phyloP scores from a whole-genome alignment of 106 monocot species.

The Vanilla planifolia region DNA sequence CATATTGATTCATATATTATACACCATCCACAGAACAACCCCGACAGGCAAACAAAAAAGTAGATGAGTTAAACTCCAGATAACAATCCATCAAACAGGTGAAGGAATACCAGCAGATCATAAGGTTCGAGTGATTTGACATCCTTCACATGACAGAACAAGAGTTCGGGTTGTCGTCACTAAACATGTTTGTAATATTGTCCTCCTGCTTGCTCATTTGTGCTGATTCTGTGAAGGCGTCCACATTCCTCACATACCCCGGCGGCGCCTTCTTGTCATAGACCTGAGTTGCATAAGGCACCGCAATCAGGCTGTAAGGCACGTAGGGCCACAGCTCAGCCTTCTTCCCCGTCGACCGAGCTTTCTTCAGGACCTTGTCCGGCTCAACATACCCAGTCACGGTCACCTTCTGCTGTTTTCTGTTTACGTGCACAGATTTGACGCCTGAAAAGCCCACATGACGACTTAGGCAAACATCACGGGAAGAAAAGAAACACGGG shows the following conservation, averaged over 20 bases:
- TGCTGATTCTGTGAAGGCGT: background rate
- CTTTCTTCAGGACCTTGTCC: constrained; percentile 5
- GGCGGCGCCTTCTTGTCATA: constrained; percentile 19
- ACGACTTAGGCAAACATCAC: background rate
- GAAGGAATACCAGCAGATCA: too few species aligned
- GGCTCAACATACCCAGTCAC: constrained; percentile 16
- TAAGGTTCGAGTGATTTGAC: too few species aligned
- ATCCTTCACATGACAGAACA: constrained; percentile 17
- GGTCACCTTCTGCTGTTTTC: constrained; percentile 18
- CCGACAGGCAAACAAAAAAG: too few species aligned
- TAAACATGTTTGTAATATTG: constrained; percentile 9
- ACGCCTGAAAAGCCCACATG: background rate
- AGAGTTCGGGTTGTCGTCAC: constrained; percentile 13
- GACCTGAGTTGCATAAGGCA: constrained; percentile 8
- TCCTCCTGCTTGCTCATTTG: constrained; percentile 12
- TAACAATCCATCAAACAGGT: too few species aligned
- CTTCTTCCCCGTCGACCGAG: constrained; percentile 12
- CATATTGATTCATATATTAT: too few species aligned
- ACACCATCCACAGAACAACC: too few species aligned
- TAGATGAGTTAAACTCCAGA: too few species aligned
- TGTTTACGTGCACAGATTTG: background rate
- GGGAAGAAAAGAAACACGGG: background rate
- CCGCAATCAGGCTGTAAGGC: constrained; percentile 12
- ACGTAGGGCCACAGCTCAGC: constrained; percentile 17
- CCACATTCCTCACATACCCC: constrained; percentile 16